Evolutionary conservation across 2,329 filamentous ascomycete species (phyloP).

Genomic region (Diaporthe aspalathi): DNA sequence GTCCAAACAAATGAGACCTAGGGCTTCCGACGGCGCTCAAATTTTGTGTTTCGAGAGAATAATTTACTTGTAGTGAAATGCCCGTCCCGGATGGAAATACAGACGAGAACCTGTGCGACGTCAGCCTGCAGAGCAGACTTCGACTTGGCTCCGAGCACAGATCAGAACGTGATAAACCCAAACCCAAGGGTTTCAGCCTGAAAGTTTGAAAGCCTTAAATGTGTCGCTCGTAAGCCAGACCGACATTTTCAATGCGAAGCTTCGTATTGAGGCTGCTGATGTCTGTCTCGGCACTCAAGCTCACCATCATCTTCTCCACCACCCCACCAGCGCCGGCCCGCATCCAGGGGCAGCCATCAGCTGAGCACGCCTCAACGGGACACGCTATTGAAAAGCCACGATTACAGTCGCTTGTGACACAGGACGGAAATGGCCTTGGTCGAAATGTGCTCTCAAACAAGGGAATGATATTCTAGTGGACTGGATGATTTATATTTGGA

Average conservation of each 20-base stretch:
- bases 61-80: not conserved
- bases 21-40: not conserved
- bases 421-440: not conserved
- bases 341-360: not conserved
- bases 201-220: not conserved
- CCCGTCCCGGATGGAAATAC: too few relatives aligned
- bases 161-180: too few relatives aligned
- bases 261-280: not conserved
- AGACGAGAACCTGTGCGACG: not conserved
- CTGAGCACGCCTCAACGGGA: not conserved
- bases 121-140: not conserved
- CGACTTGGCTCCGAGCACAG: not conserved
- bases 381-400: conserved; percentile 10
- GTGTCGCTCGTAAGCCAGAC: too few relatives aligned
- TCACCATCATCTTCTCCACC: not conserved
- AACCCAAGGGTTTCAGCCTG: too few relatives aligned
- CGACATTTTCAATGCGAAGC: not conserved
- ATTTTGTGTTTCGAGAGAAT: not conserved
- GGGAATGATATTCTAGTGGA: not conserved
- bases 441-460: not conserved
- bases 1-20: not conserved
- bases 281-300: not conserved
- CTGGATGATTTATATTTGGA: conserved; percentile 2
- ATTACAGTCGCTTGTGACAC: not conserved
- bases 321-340: not conserved